Evolutionary conservation across 2,329 filamentous ascomycete genomes (phyloP), one percentile per base, ranked within the genome.

Genomic region (Aspergillus sclerotialis): DNA sequence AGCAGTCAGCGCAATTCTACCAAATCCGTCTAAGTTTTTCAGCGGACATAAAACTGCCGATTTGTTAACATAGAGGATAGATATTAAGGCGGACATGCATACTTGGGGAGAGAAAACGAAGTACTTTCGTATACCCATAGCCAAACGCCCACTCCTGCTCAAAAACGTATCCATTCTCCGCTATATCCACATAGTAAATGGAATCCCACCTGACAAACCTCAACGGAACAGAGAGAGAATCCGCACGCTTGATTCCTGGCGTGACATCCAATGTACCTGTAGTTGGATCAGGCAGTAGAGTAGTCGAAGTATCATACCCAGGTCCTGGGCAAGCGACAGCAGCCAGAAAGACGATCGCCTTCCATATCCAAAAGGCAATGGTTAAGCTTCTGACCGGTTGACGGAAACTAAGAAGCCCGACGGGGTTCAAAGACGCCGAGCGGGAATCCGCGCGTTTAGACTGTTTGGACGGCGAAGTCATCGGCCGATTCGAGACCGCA

Each of bases 81-180:
- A n/a, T n/a, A n/a, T n/a, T n/a, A n/a, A n/a, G n/a, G n/a, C 21
- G 17, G 17, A 28, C 24, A 24, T 52, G 34, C 9, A 6, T 58
- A 64, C 60, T 51, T n/a, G 50, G 48, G 12, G 50, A 43, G 12
- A 72, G 33, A 12, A 55, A 36, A 8, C 58, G 51, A 8, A 75
- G 52, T 6, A 72, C 33, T 37, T 54, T 60, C 8, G 72, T 66
- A 39, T 73, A 72, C 7, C 67, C 65, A 61, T 70, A 74, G 32
- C 76, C 75, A 58, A 79, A 82, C 2, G 78, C 78, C 78, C 78
- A 81, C 55, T 80, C 76, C 54, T 82, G 78, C 53, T 82, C 78
- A 52, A 69, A 73, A 2, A 75, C 43, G 43, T 78, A 72, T 5
- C 74, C 76, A 17, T 70, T 58, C 36, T 69, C 55, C 3, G 75